Base-by-base conservation (phyloP, 345 rosid genomes). In the Citrus hindsii region DNA sequence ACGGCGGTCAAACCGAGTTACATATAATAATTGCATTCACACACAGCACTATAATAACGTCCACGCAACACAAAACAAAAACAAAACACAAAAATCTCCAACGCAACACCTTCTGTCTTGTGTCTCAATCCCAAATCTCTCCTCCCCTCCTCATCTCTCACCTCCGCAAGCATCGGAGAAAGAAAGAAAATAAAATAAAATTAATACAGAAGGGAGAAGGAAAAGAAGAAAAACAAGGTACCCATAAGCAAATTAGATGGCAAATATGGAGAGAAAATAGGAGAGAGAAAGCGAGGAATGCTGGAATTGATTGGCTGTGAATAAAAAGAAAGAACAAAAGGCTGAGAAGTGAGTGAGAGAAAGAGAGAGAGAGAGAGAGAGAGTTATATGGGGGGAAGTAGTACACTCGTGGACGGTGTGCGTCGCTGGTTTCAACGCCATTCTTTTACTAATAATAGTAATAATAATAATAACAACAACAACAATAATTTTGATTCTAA, bases 401-500 rank as follows among this genome's bases (percentile, higher is more conserved):
- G 93, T 67, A 82, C 91, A 75, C 86, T 95, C 74, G 92, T 87
- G 88, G 93, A 92, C 84, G 93, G 89, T 76, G 91, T 92, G 81
- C 94, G 94, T 86, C 98, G 98, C 87, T 93, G 94, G 98, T 89
- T 93, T 87, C 92, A 90, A 67, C 92, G 92, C 64, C 96, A 78
- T 80, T 70, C 74, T 77, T 80, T 81, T n/a, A 27, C 71, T 53
- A 18, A 25, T 30, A 37, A 56, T 24, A 72, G n/a, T n/a, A 16
- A 8, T 12, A 55, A 53, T 37, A 28, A 40, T 37, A 37, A 18
- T 16, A 72, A 77, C 72, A 24, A 38, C 66, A 21, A 58, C 65
- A 48, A 42, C n/a, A 35, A 58, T 25, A 35, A 21, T 48, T 28
- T 18, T 67, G 14, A 35, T 68, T 53, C 25, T 40, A 37, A 56